These are phyloP conservation scores for Sechiopsis laciniata DNA, from an alignment of 306 rosid genomes.

Conservation along the genomic window DNA sequence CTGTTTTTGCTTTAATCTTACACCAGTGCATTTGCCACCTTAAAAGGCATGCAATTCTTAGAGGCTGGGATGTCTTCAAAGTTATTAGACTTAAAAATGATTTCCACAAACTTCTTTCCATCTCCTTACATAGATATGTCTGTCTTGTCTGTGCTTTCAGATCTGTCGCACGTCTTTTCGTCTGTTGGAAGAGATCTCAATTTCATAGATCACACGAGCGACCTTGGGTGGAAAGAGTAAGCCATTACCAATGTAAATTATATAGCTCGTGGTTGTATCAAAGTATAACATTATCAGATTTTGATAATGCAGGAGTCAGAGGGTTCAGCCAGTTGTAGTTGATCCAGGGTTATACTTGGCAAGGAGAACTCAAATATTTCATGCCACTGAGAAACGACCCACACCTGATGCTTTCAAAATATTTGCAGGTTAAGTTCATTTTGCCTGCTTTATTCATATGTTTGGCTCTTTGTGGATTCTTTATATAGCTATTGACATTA, in stretches of 20 bases:
- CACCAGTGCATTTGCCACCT: not conserved
- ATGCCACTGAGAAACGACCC: constrained; percentile 73
- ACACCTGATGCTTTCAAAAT: constrained; percentile 77
- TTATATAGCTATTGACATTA: not conserved
- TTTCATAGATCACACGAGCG: constrained; percentile 78
- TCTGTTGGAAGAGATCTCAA: constrained; percentile 68
- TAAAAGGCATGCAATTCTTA: not conserved
- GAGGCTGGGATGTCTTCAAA: not conserved
- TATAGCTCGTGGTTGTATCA: not conserved
- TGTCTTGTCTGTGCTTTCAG: constrained; percentile 31
- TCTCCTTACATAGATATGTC: not conserved
- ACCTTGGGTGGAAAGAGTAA: constrained; percentile 98
- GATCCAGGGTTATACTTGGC: constrained; percentile 81
- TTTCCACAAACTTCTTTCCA: not conserved
- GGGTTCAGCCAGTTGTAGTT: constrained; percentile 75
- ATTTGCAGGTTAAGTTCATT: constrained; percentile 59
- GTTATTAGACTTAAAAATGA: not conserved
- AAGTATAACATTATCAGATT: not conserved
- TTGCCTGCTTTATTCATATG: not conserved
- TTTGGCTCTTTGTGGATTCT: constrained; percentile 20
- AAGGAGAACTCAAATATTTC: constrained; percentile 81
- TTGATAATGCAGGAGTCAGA: constrained; percentile 45
- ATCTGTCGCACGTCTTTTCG: constrained; percentile 80
- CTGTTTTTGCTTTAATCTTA: not conserved
- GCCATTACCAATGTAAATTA: constrained; percentile 24